These are phyloP conservation scores for Thermoascus crustaceus DNA, from an alignment of 2,329 filamentous ascomycete genomes.

Conservation along the genomic window DNA sequence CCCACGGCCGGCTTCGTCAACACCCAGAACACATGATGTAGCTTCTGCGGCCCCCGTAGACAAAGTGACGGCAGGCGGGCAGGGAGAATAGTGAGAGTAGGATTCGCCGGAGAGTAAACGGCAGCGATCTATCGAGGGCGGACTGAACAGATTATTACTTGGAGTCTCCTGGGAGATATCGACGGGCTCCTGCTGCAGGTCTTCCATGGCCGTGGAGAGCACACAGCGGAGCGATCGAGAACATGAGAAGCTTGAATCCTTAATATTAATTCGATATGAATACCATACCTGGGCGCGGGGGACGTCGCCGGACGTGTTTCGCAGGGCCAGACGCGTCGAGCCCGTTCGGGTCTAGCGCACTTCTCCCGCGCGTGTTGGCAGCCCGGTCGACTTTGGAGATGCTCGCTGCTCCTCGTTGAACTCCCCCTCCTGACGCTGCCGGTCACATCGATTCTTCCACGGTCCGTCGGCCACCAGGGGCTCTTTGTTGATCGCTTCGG, in stretches of 20 bases:
- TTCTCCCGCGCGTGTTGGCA: slow-evolving; percentile 2
- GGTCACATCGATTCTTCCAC: no score
- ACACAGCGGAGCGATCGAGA: no score
- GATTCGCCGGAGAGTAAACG: slow-evolving; percentile 56
- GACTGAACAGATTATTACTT: slow-evolving; percentile 46
- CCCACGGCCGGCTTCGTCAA: slow-evolving; percentile 89
- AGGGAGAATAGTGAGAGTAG: slow-evolving; percentile 63
- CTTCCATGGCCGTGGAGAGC: no score
- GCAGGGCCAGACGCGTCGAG: slow-evolving; percentile 22
- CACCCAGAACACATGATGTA: slow-evolving; percentile 68
- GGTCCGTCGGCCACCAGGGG: no score
- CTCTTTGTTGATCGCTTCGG: no score
- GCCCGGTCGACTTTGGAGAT: neutral
- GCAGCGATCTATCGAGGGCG: slow-evolving; percentile 57
- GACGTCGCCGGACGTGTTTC: neutral
- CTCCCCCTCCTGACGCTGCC: slow-evolving; percentile 4
- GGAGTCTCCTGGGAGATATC: slow-evolving; percentile 26
- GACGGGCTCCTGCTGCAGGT: slow-evolving; percentile 18
- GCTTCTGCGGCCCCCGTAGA: slow-evolving; percentile 28
- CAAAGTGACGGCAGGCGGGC: slow-evolving; percentile 54
- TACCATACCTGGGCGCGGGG: no score
- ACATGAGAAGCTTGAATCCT: no score
- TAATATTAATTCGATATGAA: no score
- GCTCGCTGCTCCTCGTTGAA: slow-evolving; percentile 1
- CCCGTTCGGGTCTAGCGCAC: slow-evolving; percentile 27